Evolutionary conservation across 768 basidiomycete species (phyloP).

Genomic region (Russula sp.): DNA sequence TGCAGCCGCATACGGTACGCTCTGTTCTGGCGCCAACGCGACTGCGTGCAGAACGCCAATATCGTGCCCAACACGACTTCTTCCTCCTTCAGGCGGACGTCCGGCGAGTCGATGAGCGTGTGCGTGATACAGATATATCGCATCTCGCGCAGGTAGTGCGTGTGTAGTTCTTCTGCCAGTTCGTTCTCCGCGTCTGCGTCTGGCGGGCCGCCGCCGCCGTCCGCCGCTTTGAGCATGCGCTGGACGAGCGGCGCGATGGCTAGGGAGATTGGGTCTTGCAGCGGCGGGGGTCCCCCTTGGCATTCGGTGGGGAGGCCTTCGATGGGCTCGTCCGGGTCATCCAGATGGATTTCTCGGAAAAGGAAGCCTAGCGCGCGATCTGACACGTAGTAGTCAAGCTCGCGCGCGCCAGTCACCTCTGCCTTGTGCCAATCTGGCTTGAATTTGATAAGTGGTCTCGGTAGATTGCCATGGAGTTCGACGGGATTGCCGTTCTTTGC

Average conservation of each 20-base stretch:
- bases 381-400: slow-evolving; percentile 66
- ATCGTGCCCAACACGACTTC: slow-evolving; percentile 74
- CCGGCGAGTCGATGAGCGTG: slow-evolving; percentile 50
- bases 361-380: slow-evolving; percentile 62
- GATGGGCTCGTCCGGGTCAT: slow-evolving; percentile 29
- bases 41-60: slow-evolving; percentile 58
- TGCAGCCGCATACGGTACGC: slow-evolving; percentile 59
- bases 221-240: background rate
- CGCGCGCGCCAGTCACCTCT: slow-evolving; percentile 34
- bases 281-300: background rate
- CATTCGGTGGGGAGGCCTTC: background rate
- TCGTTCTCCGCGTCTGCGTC: background rate
- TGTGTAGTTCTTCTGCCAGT: slow-evolving; percentile 31
- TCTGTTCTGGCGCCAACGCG: slow-evolving; percentile 50
- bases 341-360: slow-evolving; percentile 53
- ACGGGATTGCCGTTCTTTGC: slow-evolving; percentile 70
- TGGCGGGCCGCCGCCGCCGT: too few relatives aligned
- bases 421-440: slow-evolving; percentile 75
- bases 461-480: slow-evolving; percentile 40
- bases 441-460: slow-evolving; percentile 49
- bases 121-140: slow-evolving; percentile 64
- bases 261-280: slow-evolving; percentile 4
- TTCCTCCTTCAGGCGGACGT: slow-evolving; percentile 54
- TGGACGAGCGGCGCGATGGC: slow-evolving; percentile 2
- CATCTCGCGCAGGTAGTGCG: slow-evolving; percentile 55